Evolutionary conservation across 2,329 filamentous ascomycete genomes (phyloP), one percentile per base, ranked within the genome.

Genomic region (Diplodia seriata): DNA sequence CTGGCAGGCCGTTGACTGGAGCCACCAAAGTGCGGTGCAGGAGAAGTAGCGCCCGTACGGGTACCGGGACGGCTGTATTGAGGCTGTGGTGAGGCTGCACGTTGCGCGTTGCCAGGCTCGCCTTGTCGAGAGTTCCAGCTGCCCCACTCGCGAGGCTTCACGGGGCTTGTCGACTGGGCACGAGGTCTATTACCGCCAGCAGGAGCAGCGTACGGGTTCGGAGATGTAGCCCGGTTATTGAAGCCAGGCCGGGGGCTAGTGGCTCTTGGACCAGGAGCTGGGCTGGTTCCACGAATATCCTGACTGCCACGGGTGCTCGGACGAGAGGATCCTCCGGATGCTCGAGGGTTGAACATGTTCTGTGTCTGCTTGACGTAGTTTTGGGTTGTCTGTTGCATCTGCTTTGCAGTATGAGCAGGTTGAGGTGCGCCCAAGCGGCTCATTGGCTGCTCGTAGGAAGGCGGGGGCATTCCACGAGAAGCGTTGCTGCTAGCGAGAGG

Each of bases 311-410:
- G 79, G 23, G 79, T 81, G 18, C 76, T 76, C 1, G 80, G 78
- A 14, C 79, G 66, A 33, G 66, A 66, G 20, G 62, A 66, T 31
- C 59, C 53, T 12, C 66, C 40, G 69, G 69, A 50, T 69, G 72
- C 18, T 23, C 57, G 61, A 4, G 73, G 73, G 65, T 81, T 82
- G 78, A 96, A 95, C 82, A 97, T 90, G 74, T 86, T 93, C 53
- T 92, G 87, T 2, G 92, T 92, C 78, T 97, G 91, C 55, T 89
- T 88, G 26, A 91, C 88, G 74, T 94, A 97, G 78, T 93, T 93
- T 73, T 96, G 91, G 0, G 93, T 95, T 4, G 94, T 92, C 78
- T 97, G 92, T 76, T 97, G 92, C 96, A 99, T 99, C 57, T 95
- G 92, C 70, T 91, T 92, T 4, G 93, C 91, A 0, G 96, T 99